Evolutionary conservation across 257 asterid genomes (phyloP).

Genomic region (Solanum appendiculatum): DNA sequence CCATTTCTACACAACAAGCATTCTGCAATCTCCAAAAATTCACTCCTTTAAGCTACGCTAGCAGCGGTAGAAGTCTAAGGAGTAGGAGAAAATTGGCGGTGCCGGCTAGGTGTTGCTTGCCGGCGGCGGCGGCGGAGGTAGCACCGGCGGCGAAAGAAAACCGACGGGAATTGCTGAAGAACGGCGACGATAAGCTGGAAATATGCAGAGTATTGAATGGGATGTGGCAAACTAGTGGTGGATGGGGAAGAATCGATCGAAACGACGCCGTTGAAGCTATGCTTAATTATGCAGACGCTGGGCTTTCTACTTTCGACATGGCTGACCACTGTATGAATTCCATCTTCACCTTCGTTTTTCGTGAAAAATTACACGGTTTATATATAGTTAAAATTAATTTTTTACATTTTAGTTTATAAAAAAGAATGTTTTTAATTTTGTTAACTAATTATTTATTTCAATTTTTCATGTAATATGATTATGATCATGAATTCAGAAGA

Average conservation of each 20-base stretch:
- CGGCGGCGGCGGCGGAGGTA: conserved; percentile 22
- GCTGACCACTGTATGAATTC: conserved; percentile 77
- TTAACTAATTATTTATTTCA: too few relatives aligned
- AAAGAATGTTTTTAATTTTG: too few relatives aligned
- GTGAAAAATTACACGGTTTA: too few relatives aligned
- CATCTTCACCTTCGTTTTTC: too few relatives aligned
- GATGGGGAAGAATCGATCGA: conserved; percentile 91
- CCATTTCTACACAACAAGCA: neutral
- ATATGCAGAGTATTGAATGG: conserved; percentile 88
- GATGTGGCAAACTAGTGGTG: conserved; percentile 99
- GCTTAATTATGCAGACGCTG: conserved; percentile 80
- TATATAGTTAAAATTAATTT: too few relatives aligned
- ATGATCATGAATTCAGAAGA: too few relatives aligned
- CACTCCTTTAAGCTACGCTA: neutral
- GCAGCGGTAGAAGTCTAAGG: neutral
- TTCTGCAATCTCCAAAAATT: neutral
- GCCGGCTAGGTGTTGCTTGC: neutral
- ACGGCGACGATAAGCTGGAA: conserved; percentile 65
- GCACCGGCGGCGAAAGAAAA: conserved; percentile 38
- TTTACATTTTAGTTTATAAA: too few relatives aligned
- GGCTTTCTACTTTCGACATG: conserved; percentile 95
- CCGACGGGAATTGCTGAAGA: conserved; percentile 35
- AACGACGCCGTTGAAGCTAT: conserved; percentile 89
- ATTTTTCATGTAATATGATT: neutral
- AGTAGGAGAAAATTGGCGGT: neutral